phyloP scores from a whole-genome alignment of 805 yeast genomes.

The Spathaspora girioi region DNA sequence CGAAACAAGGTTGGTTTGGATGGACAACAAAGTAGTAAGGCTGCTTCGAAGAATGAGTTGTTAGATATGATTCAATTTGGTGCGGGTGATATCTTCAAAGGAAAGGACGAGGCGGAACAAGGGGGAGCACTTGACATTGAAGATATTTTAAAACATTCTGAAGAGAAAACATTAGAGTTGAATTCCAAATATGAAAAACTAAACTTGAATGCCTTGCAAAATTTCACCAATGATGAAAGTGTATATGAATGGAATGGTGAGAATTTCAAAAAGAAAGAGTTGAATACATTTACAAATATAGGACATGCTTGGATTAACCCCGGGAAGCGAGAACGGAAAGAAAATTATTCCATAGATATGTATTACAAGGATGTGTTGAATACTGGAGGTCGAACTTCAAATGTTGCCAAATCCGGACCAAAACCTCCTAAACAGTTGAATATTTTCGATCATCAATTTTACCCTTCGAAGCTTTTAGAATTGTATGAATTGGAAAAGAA shows the following conservation, averaged over 20 bases:
- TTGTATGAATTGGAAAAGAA: slow-evolving; percentile 79
- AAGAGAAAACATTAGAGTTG: slow-evolving; percentile 58
- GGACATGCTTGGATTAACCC: slow-evolving; percentile 78
- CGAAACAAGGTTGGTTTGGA: slow-evolving; percentile 31
- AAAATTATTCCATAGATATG: slow-evolving; percentile 82
- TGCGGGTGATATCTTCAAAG: slow-evolving; percentile 59
- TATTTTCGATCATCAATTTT: slow-evolving; percentile 88
- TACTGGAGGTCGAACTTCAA: slow-evolving; percentile 58
- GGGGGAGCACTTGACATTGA: slow-evolving; percentile 54
- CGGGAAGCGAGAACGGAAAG: slow-evolving; percentile 78
- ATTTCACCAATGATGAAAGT: slow-evolving; percentile 60
- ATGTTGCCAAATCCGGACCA: slow-evolving; percentile 53
- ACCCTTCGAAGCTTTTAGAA: slow-evolving; percentile 70
- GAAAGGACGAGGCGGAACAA: slow-evolving; percentile 7
- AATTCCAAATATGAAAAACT: slow-evolving; percentile 61
- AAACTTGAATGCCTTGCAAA: slow-evolving; percentile 75
- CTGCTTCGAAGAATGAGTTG: slow-evolving; percentile 64
- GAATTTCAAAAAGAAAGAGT: slow-evolving; percentile 65
- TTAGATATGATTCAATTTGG: slow-evolving; percentile 82
- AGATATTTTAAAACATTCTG: slow-evolving; percentile 54
- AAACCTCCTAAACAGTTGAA: slow-evolving; percentile 81
- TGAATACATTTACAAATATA: slow-evolving; percentile 45
- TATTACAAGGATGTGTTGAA: slow-evolving; percentile 79
- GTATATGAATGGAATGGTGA: slow-evolving; percentile 90
- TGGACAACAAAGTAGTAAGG: slow-evolving; percentile 33